phyloP scores from a whole-genome alignment of 257 asterid species.

The Verbascum thapsus region DNA sequence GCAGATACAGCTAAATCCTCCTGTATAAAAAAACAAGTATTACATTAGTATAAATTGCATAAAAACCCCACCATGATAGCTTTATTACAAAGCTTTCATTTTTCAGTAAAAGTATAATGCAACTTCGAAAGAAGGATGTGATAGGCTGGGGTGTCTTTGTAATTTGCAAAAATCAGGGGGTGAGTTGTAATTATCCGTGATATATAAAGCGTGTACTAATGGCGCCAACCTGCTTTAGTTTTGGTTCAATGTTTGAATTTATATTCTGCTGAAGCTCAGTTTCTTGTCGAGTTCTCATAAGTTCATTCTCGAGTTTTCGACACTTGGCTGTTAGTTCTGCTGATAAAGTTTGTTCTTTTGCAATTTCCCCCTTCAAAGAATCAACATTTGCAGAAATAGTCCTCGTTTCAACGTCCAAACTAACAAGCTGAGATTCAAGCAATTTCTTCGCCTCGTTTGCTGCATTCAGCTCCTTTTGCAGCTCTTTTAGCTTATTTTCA shows the following conservation, averaged over 20 bases:
- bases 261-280: conserved; percentile 44
- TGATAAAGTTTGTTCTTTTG: conserved; percentile 40
- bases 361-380: conserved; percentile 36
- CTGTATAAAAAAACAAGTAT: conserved; percentile 36
- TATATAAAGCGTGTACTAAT: background rate
- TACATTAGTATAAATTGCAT: too few species aligned
- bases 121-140: too few species aligned
- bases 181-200: too few species aligned
- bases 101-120: too few species aligned
- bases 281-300: conserved; percentile 36
- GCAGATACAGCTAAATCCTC: conserved; percentile 74
- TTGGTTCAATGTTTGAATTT: conserved; percentile 42
- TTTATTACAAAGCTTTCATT: too few species aligned
- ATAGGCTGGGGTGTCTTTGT: too few species aligned
- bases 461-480: conserved; percentile 40
- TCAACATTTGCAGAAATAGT: conserved; percentile 41
- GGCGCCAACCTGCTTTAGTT: conserved; percentile 61
- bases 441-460: conserved; percentile 44
- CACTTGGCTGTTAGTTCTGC: conserved; percentile 39
- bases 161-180: too few species aligned
- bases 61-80: too few species aligned
- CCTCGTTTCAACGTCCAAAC: conserved; percentile 55
- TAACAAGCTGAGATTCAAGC: conserved; percentile 47
- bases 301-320: conserved; percentile 48
- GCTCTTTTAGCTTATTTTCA: conserved; percentile 38